Evolutionary conservation across 148 eudicot genomes (phyloP).

Genomic region (Fagopyrum homotropicum): DNA sequence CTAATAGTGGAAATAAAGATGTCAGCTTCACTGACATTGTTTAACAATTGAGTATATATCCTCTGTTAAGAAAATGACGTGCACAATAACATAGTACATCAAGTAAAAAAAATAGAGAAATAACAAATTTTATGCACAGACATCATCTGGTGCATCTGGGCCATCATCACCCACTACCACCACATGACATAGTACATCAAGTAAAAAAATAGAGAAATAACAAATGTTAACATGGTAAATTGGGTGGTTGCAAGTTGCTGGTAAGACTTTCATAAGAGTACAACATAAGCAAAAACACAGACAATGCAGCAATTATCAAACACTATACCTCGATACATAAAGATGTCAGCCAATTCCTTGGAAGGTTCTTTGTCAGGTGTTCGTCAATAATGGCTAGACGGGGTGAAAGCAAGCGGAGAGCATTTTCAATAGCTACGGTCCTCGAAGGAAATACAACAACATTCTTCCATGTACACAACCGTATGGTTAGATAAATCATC

Average conservation of each 20-base stretch:
- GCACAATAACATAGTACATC: neutral
- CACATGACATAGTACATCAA: neutral
- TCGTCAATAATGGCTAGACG: conserved; percentile 96
- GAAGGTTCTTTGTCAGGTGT: conserved; percentile 66
- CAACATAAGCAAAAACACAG: conserved; percentile 6
- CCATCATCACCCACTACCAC: neutral
- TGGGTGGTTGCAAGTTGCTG: no score
- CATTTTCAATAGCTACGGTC: conserved; percentile 82
- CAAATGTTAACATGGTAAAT: no score
- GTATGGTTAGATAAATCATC: neutral
- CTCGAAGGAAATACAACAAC: conserved; percentile 94
- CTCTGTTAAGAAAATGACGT: neutral
- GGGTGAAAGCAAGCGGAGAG: conserved; percentile 76
- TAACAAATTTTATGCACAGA: neutral
- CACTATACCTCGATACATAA: conserved; percentile 65
- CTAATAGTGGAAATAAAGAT: neutral
- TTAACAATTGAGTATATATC: neutral
- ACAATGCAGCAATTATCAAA: neutral
- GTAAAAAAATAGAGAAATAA: neutral
- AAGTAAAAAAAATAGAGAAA: no score
- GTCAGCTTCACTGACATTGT: neutral
- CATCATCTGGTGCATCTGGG: neutral
- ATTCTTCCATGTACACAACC: conserved; percentile 37
- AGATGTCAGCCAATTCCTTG: conserved; percentile 88
- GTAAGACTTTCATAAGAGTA: neutral